Percentiles rank a stretch among this genome's conserved stretches.
These are phyloP conservation scores for Wickerhamomyces canadensis DNA, from an alignment of 805 yeast genomes.

Conservation along the genomic window DNA sequence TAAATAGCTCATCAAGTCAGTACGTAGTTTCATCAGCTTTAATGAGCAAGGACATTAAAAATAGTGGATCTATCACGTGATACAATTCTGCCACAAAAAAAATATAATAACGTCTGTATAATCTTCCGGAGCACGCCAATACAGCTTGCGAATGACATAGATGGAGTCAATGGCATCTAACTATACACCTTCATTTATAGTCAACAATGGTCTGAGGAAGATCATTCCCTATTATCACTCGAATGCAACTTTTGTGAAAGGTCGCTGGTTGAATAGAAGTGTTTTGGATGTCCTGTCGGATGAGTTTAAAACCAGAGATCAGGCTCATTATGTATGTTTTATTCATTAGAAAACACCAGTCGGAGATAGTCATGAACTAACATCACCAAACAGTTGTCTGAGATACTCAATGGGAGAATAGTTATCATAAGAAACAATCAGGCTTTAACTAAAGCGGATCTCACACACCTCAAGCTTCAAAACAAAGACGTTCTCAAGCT, in stretches of 20 bases:
- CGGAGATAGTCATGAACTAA: too few relatives aligned
- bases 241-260: slow-evolving; percentile 14
- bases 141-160: too few relatives aligned
- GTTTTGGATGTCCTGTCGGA: slow-evolving; percentile 14
- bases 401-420: neutral
- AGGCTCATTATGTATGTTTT: slow-evolving; percentile 6
- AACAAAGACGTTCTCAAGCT: slow-evolving; percentile 21
- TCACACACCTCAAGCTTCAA: slow-evolving; percentile 9
- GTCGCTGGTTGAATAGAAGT: slow-evolving; percentile 19
- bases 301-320: slow-evolving; percentile 17
- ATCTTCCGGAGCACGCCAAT: too few relatives aligned
- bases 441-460: neutral
- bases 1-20: too few relatives aligned
- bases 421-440: neutral
- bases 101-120: too few relatives aligned
- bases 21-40: too few relatives aligned
- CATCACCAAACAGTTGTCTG: neutral
- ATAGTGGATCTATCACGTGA: too few relatives aligned
- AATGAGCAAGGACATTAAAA: too few relatives aligned
- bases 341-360: too few relatives aligned
- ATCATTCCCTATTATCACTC: slow-evolving; percentile 60
- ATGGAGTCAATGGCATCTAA: too few relatives aligned
- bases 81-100: too few relatives aligned
- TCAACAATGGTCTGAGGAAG: slow-evolving; percentile 39
- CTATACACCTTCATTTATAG: neutral